A percentile compares a stretch with the other conserved stretches of the same genome.
Conservation (phyloP, 2,329 filamentous ascomycete genomes). For the Phialophora expanda region DNA sequence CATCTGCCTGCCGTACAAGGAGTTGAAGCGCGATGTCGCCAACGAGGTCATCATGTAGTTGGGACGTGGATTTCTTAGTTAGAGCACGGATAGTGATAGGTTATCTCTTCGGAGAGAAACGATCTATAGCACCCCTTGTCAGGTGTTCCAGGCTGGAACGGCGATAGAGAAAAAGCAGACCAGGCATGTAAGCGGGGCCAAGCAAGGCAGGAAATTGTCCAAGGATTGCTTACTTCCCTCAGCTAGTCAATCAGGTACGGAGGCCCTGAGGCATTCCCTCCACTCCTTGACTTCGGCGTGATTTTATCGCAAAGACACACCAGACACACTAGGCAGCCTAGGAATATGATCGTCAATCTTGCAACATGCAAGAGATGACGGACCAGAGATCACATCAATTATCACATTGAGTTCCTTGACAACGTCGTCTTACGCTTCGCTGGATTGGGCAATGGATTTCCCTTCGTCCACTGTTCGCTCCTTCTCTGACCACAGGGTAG, state of each 20-base stretch:
- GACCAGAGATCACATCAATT: background rate
- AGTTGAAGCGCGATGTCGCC: constrained; percentile 86
- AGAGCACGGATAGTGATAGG: background rate
- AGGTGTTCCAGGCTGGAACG: background rate
- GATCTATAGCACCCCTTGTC: background rate
- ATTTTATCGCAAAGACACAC: background rate
- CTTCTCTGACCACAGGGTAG: too few species aligned
- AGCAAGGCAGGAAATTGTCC: background rate
- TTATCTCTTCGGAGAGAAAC: background rate
- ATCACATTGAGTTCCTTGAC: background rate
- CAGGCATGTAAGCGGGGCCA: background rate
- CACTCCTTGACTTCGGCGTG: background rate
- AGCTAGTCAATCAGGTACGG: background rate
- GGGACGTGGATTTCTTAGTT: background rate
- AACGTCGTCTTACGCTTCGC: too few species aligned
- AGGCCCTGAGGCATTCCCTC: background rate
- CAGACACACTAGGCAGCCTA: background rate
- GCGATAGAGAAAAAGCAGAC: constrained; percentile 21
- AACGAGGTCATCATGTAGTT: constrained; percentile 80
- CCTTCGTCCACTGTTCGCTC: too few species aligned
- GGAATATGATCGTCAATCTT: background rate
- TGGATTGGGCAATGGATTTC: too few species aligned
- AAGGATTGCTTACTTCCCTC: background rate
- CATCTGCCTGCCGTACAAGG: constrained; percentile 96
- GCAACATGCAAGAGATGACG: background rate